Evolutionary conservation across 1,284 basidiomycete genomes (phyloP), one percentile per base, ranked within the genome.

Genomic region (Peniophora sp.): DNA sequence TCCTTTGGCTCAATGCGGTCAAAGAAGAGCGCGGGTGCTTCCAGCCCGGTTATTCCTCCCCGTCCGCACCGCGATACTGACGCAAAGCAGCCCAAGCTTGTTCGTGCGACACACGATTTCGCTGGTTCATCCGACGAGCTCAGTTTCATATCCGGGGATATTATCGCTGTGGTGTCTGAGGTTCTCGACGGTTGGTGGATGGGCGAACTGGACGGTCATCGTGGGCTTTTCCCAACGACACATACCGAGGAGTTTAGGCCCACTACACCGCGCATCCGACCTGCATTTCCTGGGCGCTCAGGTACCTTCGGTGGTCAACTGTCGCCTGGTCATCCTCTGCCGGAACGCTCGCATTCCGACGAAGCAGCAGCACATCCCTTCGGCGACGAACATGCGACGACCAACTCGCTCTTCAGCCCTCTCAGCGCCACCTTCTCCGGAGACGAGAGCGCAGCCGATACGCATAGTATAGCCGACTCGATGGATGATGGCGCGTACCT

Each of bases 101-200:
- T 88, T 48, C 76, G 80, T 47, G 90, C 87, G 0, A 60, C 87
- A 55, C 81, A 85, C 61, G 85, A 89, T 61, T 93, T 89, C 63
- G 66, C 71, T 0, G 86, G 81, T 0, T 78, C 78, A 6, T 71
- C 78, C 2, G 90, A 92, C 58, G 91, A 93, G 64, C 70, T 94
- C 43, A 76, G 75, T 32, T 85, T 93, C 67, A 75, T 69, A 51
- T 69, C 73, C 6, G 91, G 89, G 0, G 83, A 86, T 47, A 79
- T 89, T 56, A 85, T 94, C 52, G 64, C 75, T 17, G 83, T 92
- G 17, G 61, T 88, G 22, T 81, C 80, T 36, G 87, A 92, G 63
- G 85, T 91, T 0, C 70, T 89, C 34, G 85, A 87, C 52, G 89
- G 81, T 51, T 94, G 91, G 91, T 91, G 86, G 83, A 79, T 91